These are phyloP conservation scores for Aspergillus haitiensis DNA, from an alignment of 495 filamentous ascomycete species.

Conservation along the genomic window DNA sequence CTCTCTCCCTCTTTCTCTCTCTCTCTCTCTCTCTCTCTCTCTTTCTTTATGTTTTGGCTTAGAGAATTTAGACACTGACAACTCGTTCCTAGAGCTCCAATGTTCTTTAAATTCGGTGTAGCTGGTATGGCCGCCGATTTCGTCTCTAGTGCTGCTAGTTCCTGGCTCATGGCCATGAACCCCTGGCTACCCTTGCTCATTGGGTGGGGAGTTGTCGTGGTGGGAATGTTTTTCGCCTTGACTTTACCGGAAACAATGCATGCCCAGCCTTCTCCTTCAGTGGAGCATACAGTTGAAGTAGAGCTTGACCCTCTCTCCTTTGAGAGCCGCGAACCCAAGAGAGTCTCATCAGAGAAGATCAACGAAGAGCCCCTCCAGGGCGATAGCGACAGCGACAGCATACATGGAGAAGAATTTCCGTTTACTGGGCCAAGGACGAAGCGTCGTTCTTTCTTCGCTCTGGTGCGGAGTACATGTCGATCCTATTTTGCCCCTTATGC, in stretches of 20 bases:
- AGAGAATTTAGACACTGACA: not conserved
- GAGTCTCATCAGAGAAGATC: slow-evolving; percentile 21
- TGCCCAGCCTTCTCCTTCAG: slow-evolving; percentile 19
- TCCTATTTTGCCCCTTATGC: slow-evolving; percentile 39
- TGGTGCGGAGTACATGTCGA: slow-evolving; percentile 20
- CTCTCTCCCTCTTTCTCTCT: no score
- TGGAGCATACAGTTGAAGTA: slow-evolving; percentile 21
- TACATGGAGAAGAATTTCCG: slow-evolving; percentile 23
- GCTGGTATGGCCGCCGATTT: slow-evolving; percentile 53
- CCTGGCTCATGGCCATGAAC: slow-evolving; percentile 55
- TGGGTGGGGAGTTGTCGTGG: slow-evolving; percentile 42
- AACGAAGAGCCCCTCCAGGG: slow-evolving; percentile 4
- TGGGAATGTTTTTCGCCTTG: slow-evolving; percentile 41
- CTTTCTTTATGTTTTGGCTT: not conserved
- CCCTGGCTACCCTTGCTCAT: slow-evolving; percentile 57
- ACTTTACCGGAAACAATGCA: slow-evolving; percentile 58
- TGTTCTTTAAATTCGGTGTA: slow-evolving; percentile 54
- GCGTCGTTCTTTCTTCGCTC: slow-evolving; percentile 22
- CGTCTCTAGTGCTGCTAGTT: slow-evolving; percentile 53
- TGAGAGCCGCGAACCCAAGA: slow-evolving; percentile 20
- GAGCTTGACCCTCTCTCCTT: slow-evolving; percentile 37
- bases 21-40: not conserved
- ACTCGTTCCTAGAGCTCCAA: slow-evolving; percentile 38
- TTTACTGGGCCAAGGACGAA: slow-evolving; percentile 7
- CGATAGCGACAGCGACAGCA: slow-evolving; percentile 17